These are phyloP conservation scores for Leptographium lundbergii DNA, from an alignment of 2,329 filamentous ascomycete genomes.

Conservation along the genomic window DNA sequence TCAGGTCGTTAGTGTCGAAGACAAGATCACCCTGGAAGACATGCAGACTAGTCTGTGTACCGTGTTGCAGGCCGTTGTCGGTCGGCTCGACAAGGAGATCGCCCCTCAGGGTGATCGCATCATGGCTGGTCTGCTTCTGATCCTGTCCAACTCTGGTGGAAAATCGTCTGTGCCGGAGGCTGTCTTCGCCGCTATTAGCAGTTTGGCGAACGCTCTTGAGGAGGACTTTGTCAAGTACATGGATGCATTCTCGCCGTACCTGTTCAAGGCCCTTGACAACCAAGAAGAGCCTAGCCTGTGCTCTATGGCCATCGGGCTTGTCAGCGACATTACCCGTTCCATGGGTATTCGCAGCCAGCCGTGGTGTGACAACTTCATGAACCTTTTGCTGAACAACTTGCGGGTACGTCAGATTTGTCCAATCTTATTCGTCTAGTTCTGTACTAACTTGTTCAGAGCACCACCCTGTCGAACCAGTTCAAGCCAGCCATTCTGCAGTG, in stretches of 20 bases:
- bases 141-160: conserved; percentile 61
- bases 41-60: conserved; percentile 94
- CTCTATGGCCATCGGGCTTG: conserved; percentile 92
- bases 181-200: conserved; percentile 82
- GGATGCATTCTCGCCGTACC: conserved; percentile 83
- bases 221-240: conserved; percentile 95
- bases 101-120: conserved; percentile 82
- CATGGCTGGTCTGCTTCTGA: conserved; percentile 77
- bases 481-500: conserved; percentile 97
- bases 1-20: conserved; percentile 93
- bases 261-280: conserved; percentile 89
- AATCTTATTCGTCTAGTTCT: conserved; percentile 6
- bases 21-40: conserved; percentile 89
- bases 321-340: conserved; percentile 90
- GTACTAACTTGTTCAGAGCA: conserved; percentile 42
- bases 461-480: conserved; percentile 84
- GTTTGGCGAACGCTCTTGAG: conserved; percentile 82
- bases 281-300: conserved; percentile 90
- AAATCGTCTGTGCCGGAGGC: conserved; percentile 94
- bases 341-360: conserved; percentile 84
- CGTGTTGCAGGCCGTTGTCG: conserved; percentile 82
- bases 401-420: conserved; percentile 43
- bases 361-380: conserved; percentile 97
- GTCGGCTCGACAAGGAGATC: conserved; percentile 83
- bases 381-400: conserved; percentile 85